Evolutionary conservation across 2,329 filamentous ascomycete species (phyloP).

Genomic region (Paecilomyces sp.): DNA sequence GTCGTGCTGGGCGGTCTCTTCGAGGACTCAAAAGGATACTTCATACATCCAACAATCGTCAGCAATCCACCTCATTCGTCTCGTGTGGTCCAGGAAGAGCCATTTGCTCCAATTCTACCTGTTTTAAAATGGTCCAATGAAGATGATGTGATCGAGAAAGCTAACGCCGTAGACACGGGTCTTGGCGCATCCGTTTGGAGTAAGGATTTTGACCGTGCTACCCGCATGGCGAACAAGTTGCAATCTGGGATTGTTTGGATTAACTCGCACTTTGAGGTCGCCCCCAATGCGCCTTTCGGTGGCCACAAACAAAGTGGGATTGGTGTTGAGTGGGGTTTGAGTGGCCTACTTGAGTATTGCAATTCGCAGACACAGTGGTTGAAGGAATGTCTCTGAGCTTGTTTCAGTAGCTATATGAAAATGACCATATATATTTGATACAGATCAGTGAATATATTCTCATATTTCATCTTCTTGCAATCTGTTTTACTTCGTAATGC

Average conservation of each 20-base stretch:
- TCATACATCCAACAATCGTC: conserved; percentile 42
- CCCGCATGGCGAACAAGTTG: conserved; percentile 40
- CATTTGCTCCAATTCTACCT: conserved; percentile 45
- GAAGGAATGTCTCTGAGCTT: too few relatives aligned
- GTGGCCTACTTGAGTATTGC: too few relatives aligned
- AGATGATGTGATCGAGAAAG: conserved; percentile 38
- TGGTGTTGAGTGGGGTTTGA: conserved; percentile 15
- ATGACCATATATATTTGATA: too few relatives aligned
- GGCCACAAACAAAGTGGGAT: conserved; percentile 28
- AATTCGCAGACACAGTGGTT: too few relatives aligned
- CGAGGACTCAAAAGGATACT: conserved; percentile 46
- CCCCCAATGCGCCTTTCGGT: conserved; percentile 33
- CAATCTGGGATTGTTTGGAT: conserved; percentile 52
- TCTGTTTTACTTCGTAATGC: too few relatives aligned
- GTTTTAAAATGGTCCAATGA: conserved; percentile 41
- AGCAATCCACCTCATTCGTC: conserved; percentile 27
- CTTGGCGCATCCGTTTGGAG: conserved; percentile 50
- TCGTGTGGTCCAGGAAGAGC: conserved; percentile 41
- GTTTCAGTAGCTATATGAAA: too few relatives aligned
- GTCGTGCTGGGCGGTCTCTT: conserved; percentile 19
- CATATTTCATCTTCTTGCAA: too few relatives aligned
- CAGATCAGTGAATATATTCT: too few relatives aligned
- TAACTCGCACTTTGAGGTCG: conserved; percentile 45
- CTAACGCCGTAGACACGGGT: conserved; percentile 44
- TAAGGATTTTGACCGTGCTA: conserved; percentile 42